Evolutionary conservation across 2,329 filamentous ascomycete species (phyloP).

Genomic region (Hypocreales sp.): DNA sequence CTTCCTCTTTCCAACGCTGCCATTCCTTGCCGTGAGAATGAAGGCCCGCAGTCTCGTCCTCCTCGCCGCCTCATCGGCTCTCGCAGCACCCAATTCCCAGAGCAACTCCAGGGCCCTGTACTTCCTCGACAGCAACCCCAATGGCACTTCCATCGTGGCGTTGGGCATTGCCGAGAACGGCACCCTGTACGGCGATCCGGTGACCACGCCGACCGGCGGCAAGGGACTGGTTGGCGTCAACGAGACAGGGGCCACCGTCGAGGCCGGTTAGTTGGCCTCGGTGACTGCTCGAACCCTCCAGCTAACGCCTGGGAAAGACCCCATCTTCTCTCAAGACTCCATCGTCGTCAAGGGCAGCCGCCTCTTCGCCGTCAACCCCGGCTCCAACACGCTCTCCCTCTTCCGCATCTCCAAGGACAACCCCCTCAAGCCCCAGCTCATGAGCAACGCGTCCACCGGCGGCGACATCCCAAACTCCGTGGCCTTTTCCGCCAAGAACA

Average conservation of each 20-base stretch:
- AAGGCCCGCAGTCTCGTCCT: background rate
- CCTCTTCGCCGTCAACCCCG: slow-evolving; percentile 4
- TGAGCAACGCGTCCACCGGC: background rate
- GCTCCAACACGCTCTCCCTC: slow-evolving; percentile 2
- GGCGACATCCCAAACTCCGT: slow-evolving; percentile 3
- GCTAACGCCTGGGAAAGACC: slow-evolving; percentile 1
- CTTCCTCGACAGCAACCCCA: slow-evolving; percentile 3
- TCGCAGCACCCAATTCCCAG: background rate
- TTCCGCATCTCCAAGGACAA: slow-evolving; percentile 2
- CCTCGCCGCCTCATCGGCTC: background rate
- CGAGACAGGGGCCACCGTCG: background rate
- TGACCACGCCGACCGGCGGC: background rate
- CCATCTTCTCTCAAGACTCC: slow-evolving; percentile 3
- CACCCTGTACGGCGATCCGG: background rate
- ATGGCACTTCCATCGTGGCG: slow-evolving; percentile 1
- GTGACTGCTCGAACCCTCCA: no score
- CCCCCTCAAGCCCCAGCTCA: slow-evolving; percentile 1
- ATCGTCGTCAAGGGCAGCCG: slow-evolving; percentile 1
- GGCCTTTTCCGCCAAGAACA: slow-evolving; percentile 2
- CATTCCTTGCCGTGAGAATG: no score
- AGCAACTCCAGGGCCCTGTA: slow-evolving; percentile 1
- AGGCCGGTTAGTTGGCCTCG: background rate
- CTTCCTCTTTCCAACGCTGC: no score
- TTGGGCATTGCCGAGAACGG: background rate
- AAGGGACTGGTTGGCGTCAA: background rate